These are phyloP conservation scores for Kuraishia floccosa DNA, from an alignment of 805 yeast species.

Conservation along the genomic window DNA sequence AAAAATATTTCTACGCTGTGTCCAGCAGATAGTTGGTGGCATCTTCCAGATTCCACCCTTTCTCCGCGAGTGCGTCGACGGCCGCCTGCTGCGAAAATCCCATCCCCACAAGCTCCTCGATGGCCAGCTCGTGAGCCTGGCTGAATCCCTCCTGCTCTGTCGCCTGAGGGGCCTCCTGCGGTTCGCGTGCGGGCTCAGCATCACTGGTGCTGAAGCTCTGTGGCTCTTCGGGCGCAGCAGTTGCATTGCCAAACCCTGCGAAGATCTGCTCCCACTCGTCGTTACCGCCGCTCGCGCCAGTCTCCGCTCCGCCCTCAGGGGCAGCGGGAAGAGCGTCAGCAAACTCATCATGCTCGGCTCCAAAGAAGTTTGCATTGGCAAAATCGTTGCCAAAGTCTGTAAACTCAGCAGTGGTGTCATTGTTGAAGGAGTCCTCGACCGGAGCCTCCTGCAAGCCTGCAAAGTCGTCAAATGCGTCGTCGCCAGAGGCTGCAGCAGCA, in stretches of 20 bases:
- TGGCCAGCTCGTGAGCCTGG: conserved; percentile 31
- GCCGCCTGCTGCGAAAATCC: conserved; percentile 70
- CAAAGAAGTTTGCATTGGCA: conserved; percentile 8
- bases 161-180: conserved; percentile 8
- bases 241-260: conserved; percentile 68
- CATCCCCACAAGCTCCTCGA: conserved; percentile 80
- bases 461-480: conserved; percentile 21
- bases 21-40: conserved; percentile 86
- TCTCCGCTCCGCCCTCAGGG: conserved; percentile 13
- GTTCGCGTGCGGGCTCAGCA: conserved; percentile 5
- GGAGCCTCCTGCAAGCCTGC: conserved; percentile 20
- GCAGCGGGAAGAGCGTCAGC: no score
- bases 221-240: conserved; percentile 7
- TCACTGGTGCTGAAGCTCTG: conserved; percentile 3
- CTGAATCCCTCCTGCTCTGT: conserved; percentile 2
- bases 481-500: conserved; percentile 9
- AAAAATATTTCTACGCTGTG: no score
- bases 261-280: conserved; percentile 95
- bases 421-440: conserved; percentile 14
- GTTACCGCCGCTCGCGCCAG: conserved; percentile 28
- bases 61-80: conserved; percentile 51
- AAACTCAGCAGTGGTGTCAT: conserved; percentile 11
- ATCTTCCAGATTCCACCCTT: conserved; percentile 66
- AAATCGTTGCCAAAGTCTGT: conserved; percentile 19
- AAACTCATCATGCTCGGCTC: conserved; percentile 4